Percentiles rank a stretch among this genome's conserved stretches.
phyloP scores from a whole-genome alignment of 2,329 filamentous ascomycete genomes.

The Blumeria graminis region DNA sequence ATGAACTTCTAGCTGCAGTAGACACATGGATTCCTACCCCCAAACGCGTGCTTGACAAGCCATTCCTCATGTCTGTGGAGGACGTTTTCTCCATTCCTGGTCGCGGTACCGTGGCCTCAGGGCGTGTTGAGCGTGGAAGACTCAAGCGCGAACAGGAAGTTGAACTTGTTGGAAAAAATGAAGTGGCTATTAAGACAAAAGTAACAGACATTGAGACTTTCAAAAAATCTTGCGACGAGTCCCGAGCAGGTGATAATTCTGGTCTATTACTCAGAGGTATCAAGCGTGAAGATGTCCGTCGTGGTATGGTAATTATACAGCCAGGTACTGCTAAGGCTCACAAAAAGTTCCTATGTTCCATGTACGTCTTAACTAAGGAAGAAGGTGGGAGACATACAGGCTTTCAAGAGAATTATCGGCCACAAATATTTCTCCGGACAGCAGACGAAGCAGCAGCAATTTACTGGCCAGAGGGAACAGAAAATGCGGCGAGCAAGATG shows the following conservation, averaged over 20 bases:
- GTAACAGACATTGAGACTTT: slow-evolving; percentile 99
- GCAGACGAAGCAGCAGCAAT: slow-evolving; percentile 60
- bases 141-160: slow-evolving; percentile 89
- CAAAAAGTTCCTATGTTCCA: slow-evolving; percentile 77
- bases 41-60: slow-evolving; percentile 83
- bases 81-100: slow-evolving; percentile 77
- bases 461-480: slow-evolving; percentile 64
- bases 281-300: slow-evolving; percentile 78
- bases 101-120: slow-evolving; percentile 88
- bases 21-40: slow-evolving; percentile 95
- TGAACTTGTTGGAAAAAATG: slow-evolving; percentile 76
- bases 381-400: slow-evolving; percentile 94
- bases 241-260: slow-evolving; percentile 91
- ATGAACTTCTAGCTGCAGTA: slow-evolving; percentile 72
- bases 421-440: slow-evolving; percentile 87
- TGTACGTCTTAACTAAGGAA: slow-evolving; percentile 94
- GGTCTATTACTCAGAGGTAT: slow-evolving; percentile 88
- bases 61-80: slow-evolving; percentile 97
- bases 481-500: slow-evolving; percentile 49
- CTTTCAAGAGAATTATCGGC: slow-evolving; percentile 89
- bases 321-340: slow-evolving; percentile 70
- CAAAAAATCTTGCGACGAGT: slow-evolving; percentile 98
- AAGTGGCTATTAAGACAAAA: slow-evolving; percentile 80
- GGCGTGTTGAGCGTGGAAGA: slow-evolving; percentile 85
- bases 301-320: slow-evolving; percentile 81